Base-by-base conservation (phyloP, 495 filamentous ascomycete species). In the Aspergillus mulundensis region DNA sequence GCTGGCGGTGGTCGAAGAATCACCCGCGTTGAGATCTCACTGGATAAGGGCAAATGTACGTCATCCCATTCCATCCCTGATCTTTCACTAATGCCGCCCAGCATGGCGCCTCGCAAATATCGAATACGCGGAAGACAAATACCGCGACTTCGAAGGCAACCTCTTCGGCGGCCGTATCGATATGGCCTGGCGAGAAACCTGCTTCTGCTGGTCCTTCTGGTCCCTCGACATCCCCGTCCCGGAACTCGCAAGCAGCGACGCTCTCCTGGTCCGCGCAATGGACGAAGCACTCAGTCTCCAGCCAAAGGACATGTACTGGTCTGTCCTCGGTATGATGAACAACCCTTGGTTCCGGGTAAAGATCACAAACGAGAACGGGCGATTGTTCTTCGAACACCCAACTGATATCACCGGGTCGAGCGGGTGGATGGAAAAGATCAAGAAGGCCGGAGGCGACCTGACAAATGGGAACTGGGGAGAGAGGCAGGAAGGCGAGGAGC, bases 241-340 rank as follows among this genome's bases (percentile, higher is more conserved):
- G 1, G 82, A 87, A 39, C 75, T 97, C 19, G 68, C 74, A 43
- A 68, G 70, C 5, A 84, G 87, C 4, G 78, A 83, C 40, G 91
- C 93, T 57, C 82, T 97, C 15, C 74, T 95, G 45, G 87, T 96
- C 7, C 79, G 93, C 45, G 88, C 89, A 4, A 96, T 96, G 89
- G 93, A 97, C 64, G 93, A 97, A 45, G 83, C 87, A 28, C 84
- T 97, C 83, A 88, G 85, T 62, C 75, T 90, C 0, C 91, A 96
- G 65, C 92, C 93, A 6, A 78, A 88, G 56, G 93, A 97, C 61
- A 95, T 96, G 88, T 97, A 97, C 70, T 97, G 93, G 93, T 89
- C 83, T 54, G 92, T 96, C 16, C 73, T 97, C 40, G 93, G 93
- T 0, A 97, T 97, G 93, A 97, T 97, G 93, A 96, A 97, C 67